phyloP scores from a whole-genome alignment of 176 grass and related monocot species.

The Cocos nucifera region DNA sequence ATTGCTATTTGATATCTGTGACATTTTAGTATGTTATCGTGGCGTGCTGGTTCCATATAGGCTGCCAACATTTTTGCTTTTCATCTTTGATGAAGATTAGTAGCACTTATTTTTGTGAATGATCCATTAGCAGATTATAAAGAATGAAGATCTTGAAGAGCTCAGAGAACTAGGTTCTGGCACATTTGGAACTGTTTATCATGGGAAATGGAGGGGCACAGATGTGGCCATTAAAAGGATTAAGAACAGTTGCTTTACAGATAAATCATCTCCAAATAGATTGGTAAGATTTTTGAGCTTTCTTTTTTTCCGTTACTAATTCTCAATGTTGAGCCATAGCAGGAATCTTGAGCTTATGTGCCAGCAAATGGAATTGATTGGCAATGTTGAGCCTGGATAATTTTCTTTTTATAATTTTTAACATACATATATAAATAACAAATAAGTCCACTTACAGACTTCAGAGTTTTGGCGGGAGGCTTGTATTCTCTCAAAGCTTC shows the following conservation, averaged over 20 bases:
- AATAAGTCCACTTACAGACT: constrained; percentile 18
- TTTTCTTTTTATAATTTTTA: too few species aligned
- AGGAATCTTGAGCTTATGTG: background rate
- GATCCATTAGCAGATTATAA: constrained; percentile 52
- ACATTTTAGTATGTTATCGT: too few species aligned
- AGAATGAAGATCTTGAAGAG: constrained; percentile 88
- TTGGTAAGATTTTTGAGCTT: constrained; percentile 34
- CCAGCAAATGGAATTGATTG: too few species aligned
- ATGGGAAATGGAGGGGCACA: constrained; percentile 90
- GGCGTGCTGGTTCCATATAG: too few species aligned
- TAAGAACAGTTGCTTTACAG: constrained; percentile 75
- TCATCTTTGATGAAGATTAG: too few species aligned
- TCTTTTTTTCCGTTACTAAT: constrained; percentile 11
- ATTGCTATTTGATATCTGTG: too few species aligned
- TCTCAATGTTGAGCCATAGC: constrained; percentile 5
- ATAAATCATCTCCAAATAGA: constrained; percentile 51
- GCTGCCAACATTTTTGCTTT: too few species aligned
- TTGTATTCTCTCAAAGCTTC: constrained; percentile 72
- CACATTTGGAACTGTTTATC: constrained; percentile 85
- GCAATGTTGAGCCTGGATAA: too few species aligned
- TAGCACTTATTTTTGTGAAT: too few species aligned
- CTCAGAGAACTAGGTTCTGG: constrained; percentile 72
- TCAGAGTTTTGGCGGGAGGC: constrained; percentile 90
- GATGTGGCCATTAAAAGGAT: constrained; percentile 95
- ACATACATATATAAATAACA: too few species aligned